Percentiles rank a stretch among this genome's conserved stretches.
Conservation (phyloP, 192 early-diverging fungal genomes). For the Umbelopsis sp. region DNA sequence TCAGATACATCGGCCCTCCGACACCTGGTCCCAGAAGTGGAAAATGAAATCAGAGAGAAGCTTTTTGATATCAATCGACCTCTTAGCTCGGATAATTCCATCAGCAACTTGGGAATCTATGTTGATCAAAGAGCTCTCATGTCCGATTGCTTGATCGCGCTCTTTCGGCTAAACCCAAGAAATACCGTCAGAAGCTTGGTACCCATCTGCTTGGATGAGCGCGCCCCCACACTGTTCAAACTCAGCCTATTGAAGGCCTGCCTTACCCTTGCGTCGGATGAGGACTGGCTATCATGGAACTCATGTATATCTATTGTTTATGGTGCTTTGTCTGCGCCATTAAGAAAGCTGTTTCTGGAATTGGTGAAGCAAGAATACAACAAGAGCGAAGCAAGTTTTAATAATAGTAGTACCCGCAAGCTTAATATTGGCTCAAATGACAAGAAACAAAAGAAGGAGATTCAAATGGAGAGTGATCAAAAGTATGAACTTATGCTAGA, state of each 20-base stretch:
- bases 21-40: slow-evolving; percentile 70
- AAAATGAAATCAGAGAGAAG: slow-evolving; percentile 75
- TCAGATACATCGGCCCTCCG: slow-evolving; percentile 64
- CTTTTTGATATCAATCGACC: slow-evolving; percentile 64
- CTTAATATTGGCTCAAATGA: slow-evolving; percentile 40
- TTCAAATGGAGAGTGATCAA: slow-evolving; percentile 62
- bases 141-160: slow-evolving; percentile 71
- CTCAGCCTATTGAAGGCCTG: slow-evolving; percentile 81
- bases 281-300: slow-evolving; percentile 69
- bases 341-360: slow-evolving; percentile 69
- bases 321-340: slow-evolving; percentile 58
- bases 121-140: slow-evolving; percentile 78
- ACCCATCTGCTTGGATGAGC: slow-evolving; percentile 68
- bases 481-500: slow-evolving; percentile 79
- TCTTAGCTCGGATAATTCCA: slow-evolving; percentile 42
- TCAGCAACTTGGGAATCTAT: slow-evolving; percentile 47
- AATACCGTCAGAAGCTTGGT: slow-evolving; percentile 73
- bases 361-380: slow-evolving; percentile 42
- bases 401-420: slow-evolving; percentile 28
- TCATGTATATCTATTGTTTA: slow-evolving; percentile 60
- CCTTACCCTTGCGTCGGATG: slow-evolving; percentile 70
- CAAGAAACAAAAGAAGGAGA: slow-evolving; percentile 51
- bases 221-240: slow-evolving; percentile 75
- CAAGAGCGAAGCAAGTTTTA: slow-evolving; percentile 23
- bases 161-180: slow-evolving; percentile 79